These are phyloP conservation scores for Incumbomyces delicatus DNA, from an alignment of 2,329 filamentous ascomycete genomes.

Conservation along the genomic window DNA sequence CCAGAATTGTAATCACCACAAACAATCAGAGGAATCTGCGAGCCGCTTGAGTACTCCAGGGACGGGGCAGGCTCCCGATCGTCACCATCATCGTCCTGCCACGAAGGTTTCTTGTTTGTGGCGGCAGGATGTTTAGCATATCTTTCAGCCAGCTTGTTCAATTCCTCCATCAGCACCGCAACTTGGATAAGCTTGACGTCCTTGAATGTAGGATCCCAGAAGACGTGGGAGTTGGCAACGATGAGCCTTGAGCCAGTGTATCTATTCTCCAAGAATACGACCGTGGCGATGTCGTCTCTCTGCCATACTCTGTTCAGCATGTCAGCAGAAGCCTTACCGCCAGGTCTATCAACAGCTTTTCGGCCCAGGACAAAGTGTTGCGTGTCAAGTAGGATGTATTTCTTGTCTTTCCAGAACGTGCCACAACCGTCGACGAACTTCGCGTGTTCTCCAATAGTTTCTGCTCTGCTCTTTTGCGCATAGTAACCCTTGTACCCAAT, in stretches of 20 bases:
- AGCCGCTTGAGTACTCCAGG: constrained; percentile 73
- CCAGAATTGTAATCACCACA: constrained; percentile 96
- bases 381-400: constrained; percentile 89
- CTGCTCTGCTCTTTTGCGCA: constrained; percentile 79
- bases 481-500: constrained; percentile 90
- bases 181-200: constrained; percentile 97
- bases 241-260: constrained; percentile 84
- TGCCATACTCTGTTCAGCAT: constrained; percentile 99
- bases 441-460: constrained; percentile 85
- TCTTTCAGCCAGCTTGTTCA: constrained; percentile 75
- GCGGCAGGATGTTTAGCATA: constrained; percentile 71
- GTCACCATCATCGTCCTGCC: constrained; percentile 44
- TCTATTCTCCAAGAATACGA: constrained; percentile 87
- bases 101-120: constrained; percentile 62
- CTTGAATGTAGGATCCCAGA: constrained; percentile 82
- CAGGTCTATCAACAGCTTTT: constrained; percentile 84
- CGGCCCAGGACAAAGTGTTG: constrained; percentile 86
- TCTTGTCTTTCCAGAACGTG: constrained; percentile 91
- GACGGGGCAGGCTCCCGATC: constrained; percentile 64
- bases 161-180: constrained; percentile 85
- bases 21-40: constrained; percentile 80
- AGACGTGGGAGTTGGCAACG: constrained; percentile 86
- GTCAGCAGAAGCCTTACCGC: constrained; percentile 95
- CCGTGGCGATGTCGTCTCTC: constrained; percentile 89
- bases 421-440: constrained; percentile 91